Evolutionary conservation across 202 grass and related monocot genomes (phyloP), one percentile per base, ranked within the genome.

Genomic region (Musa balbisiana): DNA sequence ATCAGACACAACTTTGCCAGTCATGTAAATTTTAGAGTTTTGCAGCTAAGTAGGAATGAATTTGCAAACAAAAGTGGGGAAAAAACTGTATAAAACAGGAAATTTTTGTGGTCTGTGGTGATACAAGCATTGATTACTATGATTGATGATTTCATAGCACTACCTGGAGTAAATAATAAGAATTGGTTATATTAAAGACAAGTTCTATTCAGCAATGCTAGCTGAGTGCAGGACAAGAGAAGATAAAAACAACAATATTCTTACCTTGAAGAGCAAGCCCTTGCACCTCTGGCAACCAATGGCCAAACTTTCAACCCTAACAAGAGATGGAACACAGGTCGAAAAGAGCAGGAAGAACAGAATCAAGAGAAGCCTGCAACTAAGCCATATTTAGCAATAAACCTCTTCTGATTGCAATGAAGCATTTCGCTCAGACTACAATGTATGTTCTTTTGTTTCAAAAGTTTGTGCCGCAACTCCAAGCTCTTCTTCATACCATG

Each of bases 341-440:
- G 12, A 20, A 24, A 55, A 54, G 33, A 43, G 20, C 49, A 16
- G 15, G 29, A 17, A 54, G 52, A 9, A 73, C 23, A 53, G 49
- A 26, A 73, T 54, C 51, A 54, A 17, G 16, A 56, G 26, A 63
- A 76, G 9, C 56, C 78, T 62, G 17, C 55, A 62, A 17, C 49
- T 78, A 86, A 78, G 29, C 91, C 86, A 64, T 87, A 99, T 62
- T 90, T 90, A 53, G 91, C 80, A 10, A 84, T 77, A 77, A 98
- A 93, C 50, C 89, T 91, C 84, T 91, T 93, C 79, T 91, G 86
- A 77, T 90, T 92, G 71, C 83, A 96, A 64, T 84, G 79, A n/a
- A 92, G 84, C 92, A 96, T 96, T 79, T 93, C 94, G 65, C 86
- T 93, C 23, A 97, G 85, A 77, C 88, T 93, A 84, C 90, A 91